These are phyloP conservation scores for Pistacia atlantica DNA, from an alignment of 345 rosid genomes.

Conservation along the genomic window DNA sequence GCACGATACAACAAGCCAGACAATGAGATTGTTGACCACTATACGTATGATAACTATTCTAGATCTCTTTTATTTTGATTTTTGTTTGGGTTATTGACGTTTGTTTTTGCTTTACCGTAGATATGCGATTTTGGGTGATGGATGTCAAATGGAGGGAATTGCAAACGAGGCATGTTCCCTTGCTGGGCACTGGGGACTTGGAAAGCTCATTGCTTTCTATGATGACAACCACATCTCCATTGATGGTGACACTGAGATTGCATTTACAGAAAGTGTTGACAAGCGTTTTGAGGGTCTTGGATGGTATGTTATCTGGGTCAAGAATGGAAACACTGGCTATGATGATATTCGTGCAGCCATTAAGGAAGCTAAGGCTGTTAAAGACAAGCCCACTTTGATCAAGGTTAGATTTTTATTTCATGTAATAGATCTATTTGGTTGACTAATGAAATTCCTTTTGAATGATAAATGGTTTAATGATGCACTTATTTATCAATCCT, in stretches of 20 bases:
- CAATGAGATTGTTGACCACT: conserved; percentile 78
- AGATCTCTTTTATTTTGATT: background rate
- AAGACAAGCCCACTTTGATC: conserved; percentile 87
- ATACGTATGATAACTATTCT: conserved; percentile 54
- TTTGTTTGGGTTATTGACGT: conserved; percentile 6
- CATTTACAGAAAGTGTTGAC: conserved; percentile 89
- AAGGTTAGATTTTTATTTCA: conserved; percentile 47
- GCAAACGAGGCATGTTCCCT: conserved; percentile 91
- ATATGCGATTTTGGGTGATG: conserved; percentile 85
- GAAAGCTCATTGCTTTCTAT: conserved; percentile 95
- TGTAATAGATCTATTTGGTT: background rate
- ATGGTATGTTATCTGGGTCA: conserved; percentile 99
- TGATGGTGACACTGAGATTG: conserved; percentile 97
- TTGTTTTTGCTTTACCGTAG: conserved; percentile 33
- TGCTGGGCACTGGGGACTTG: conserved; percentile 99
- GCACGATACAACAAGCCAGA: conserved; percentile 90
- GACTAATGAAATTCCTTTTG: background rate
- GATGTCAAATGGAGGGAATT: conserved; percentile 99
- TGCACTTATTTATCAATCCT: background rate
- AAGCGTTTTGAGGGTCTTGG: conserved; percentile 95
- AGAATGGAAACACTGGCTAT: conserved; percentile 98
- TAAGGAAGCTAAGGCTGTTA: conserved; percentile 96
- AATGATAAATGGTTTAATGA: background rate
- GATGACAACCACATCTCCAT: conserved; percentile 99
- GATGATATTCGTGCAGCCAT: conserved; percentile 99